A percentile compares a stretch with the other conserved stretches of the same genome.
phyloP scores from a whole-genome alignment of 805 yeast species.

The Ogataea nakhonphanomensis region DNA sequence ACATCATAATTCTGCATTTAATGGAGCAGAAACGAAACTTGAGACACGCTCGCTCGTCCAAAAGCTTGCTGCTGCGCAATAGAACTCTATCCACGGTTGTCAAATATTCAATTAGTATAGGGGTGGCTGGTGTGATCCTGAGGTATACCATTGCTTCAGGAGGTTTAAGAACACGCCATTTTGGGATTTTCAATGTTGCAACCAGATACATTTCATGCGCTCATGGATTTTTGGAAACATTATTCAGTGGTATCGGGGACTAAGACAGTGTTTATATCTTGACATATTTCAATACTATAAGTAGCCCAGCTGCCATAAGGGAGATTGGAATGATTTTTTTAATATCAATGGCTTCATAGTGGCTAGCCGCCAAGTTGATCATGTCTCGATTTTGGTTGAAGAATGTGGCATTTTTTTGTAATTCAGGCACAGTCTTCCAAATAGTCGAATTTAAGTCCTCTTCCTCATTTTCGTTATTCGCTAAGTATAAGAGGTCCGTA shows the following conservation, averaged over 20 bases:
- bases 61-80: conserved; percentile 8
- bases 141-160: conserved; percentile 10
- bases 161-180: conserved; percentile 11
- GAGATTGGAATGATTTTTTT: neutral
- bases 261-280: conserved; percentile 5
- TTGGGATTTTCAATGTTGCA: conserved; percentile 9
- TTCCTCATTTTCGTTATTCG: conserved; percentile 34
- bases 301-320: neutral
- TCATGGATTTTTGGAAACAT: conserved; percentile 14
- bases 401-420: neutral
- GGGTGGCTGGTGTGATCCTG: conserved; percentile 17
- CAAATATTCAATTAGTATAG: conserved; percentile 20
- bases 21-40: conserved; percentile 6
- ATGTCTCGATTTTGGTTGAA: conserved; percentile 8
- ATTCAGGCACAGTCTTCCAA: no score
- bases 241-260: conserved; percentile 12
- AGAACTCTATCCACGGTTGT: conserved; percentile 18
- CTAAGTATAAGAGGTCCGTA: conserved; percentile 40
- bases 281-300: conserved; percentile 4
- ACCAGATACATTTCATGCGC: conserved; percentile 7
- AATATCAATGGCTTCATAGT: neutral
- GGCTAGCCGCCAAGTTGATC: conserved; percentile 6
- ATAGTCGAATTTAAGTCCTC: no score
- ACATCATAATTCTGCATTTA: conserved; percentile 15
- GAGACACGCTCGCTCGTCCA: conserved; percentile 2